Evolutionary conservation across 331 rosid species (phyloP).

Genomic region (Dryas integrifolia): DNA sequence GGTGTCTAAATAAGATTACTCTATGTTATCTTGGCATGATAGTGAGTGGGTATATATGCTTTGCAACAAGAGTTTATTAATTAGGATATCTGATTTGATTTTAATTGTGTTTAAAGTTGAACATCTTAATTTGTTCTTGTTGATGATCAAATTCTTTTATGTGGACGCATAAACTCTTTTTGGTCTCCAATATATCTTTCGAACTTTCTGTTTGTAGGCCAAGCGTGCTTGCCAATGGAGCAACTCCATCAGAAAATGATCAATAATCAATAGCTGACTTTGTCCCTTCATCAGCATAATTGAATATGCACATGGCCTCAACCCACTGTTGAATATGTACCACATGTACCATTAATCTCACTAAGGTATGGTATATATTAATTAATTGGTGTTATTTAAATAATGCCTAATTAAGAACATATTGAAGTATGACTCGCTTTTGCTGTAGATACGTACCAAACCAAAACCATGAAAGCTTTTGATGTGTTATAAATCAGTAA

Average conservation of each 20-base stretch:
- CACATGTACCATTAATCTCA: too few relatives aligned
- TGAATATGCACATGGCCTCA: slow-evolving; percentile 33
- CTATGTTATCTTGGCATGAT: not conserved
- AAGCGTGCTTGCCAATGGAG: not conserved
- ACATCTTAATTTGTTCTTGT: too few relatives aligned
- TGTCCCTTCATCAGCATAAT: slow-evolving; percentile 25
- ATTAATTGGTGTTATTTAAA: too few relatives aligned
- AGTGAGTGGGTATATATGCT: not conserved
- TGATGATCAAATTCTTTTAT: too few relatives aligned
- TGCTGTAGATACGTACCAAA: too few relatives aligned
- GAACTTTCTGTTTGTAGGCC: not conserved
- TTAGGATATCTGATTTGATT: slow-evolving; percentile 5
- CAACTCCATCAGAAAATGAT: not conserved
- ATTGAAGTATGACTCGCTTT: too few relatives aligned
- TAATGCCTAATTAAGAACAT: too few relatives aligned
- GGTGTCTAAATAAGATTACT: slow-evolving; percentile 19
- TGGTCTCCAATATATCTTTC: not conserved
- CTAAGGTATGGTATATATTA: too few relatives aligned
- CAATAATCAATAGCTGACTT: slow-evolving; percentile 7
- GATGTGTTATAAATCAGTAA: too few relatives aligned
- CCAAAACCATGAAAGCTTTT: too few relatives aligned
- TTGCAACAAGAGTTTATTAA: slow-evolving; percentile 12
- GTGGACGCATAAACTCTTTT: not conserved
- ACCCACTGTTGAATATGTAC: not conserved
- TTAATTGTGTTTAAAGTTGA: not conserved